These are phyloP conservation scores for Cryphonectria carpinicola DNA, from an alignment of 2,329 filamentous ascomycete genomes.

Conservation along the genomic window DNA sequence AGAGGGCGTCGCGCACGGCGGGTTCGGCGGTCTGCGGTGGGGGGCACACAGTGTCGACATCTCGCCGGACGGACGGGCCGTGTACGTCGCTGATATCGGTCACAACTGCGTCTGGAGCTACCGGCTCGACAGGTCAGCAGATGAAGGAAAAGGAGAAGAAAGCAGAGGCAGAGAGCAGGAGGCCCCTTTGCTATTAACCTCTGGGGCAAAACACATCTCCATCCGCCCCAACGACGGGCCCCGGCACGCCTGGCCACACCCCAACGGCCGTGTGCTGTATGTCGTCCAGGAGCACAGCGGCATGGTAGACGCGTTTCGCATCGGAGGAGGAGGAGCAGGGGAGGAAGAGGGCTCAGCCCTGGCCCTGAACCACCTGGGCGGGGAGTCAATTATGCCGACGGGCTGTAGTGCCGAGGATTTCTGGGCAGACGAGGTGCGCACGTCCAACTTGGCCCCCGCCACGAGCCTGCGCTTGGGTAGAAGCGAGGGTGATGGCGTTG, in stretches of 20 bases:
- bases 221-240: constrained; percentile 29
- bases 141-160: constrained; percentile 1
- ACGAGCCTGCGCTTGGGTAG: background rate
- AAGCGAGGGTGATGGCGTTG: background rate
- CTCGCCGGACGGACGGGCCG: constrained; percentile 28
- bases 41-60: constrained; percentile 30
- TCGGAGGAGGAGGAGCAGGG: constrained; percentile 10
- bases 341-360: background rate
- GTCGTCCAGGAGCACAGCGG: constrained; percentile 32
- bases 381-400: constrained; percentile 25
- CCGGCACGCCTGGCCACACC: constrained; percentile 31
- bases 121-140: constrained; percentile 15
- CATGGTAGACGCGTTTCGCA: constrained; percentile 31
- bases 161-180: background rate
- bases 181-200: constrained; percentile 2
- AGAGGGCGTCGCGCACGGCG: constrained; percentile 28
- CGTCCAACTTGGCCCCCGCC: constrained; percentile 16
- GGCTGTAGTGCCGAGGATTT: constrained; percentile 16
- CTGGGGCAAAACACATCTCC: constrained; percentile 38
- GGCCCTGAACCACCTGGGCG: constrained; percentile 26
- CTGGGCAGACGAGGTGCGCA: constrained; percentile 32
- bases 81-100: constrained; percentile 32
- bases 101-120: constrained; percentile 31
- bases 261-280: constrained; percentile 30
- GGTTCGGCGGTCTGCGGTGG: constrained; percentile 30